Evolutionary conservation across 257 asterid genomes (phyloP).

Genomic region (Solanum pinnatisectum): DNA sequence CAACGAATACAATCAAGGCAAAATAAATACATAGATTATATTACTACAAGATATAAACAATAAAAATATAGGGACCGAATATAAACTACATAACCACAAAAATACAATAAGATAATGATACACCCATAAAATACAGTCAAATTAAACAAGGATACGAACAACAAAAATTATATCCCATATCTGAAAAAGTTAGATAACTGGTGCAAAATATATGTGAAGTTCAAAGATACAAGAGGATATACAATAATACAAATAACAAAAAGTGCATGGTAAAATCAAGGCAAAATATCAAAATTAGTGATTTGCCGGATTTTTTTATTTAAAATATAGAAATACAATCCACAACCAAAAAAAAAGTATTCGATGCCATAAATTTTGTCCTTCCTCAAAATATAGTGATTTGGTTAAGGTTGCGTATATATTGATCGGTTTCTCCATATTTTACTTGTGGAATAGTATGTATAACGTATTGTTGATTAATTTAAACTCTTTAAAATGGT

Average conservation of each 20-base stretch:
- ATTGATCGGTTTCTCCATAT: not conserved
- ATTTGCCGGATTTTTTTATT: not conserved
- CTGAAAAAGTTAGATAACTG: not conserved
- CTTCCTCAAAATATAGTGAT: not conserved
- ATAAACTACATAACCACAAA: not conserved
- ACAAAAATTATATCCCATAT: not conserved
- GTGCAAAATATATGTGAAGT: not conserved
- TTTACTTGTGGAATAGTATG: not conserved
- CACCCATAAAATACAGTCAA: not conserved
- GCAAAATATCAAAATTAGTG: not conserved
- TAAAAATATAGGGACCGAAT: no score
- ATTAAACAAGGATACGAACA: not conserved
- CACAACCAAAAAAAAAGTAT: no score
- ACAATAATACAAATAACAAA: not conserved
- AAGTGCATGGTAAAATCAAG: not conserved
- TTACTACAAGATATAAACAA: not conserved
- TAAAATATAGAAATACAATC: not conserved
- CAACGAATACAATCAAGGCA: not conserved
- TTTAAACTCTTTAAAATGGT: not conserved
- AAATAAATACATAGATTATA: no score
- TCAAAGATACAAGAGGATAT: not conserved
- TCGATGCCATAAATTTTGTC: not conserved
- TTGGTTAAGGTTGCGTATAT: not conserved
- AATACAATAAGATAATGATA: no score
- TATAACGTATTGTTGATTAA: not conserved